Percentiles rank a stretch among this genome's conserved stretches.
phyloP scores from a whole-genome alignment of 768 basidiomycete genomes.

The Podaxis sp. region DNA sequence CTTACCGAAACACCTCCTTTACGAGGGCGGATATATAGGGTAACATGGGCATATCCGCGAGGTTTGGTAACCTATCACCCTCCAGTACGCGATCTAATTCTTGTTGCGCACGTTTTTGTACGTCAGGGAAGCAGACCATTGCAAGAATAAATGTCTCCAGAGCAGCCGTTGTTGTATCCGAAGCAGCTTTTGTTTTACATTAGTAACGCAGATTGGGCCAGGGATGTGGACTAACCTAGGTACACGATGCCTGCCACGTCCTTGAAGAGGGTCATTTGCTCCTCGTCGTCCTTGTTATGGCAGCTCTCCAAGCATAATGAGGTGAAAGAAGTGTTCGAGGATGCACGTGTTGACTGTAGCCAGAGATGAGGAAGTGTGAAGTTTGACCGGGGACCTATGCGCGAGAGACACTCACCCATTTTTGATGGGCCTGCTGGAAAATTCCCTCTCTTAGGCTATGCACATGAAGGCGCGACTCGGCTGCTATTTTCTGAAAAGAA shows the following conservation, averaged over 20 bases:
- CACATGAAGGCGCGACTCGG: slow-evolving; percentile 26
- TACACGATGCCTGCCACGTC: slow-evolving; percentile 38
- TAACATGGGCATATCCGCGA: slow-evolving; percentile 17
- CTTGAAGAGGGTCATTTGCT: slow-evolving; percentile 13
- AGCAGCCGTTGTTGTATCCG: background rate
- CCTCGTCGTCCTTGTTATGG: slow-evolving; percentile 1
- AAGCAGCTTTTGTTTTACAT: background rate
- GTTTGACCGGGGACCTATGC: slow-evolving; percentile 15
- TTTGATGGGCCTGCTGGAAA: slow-evolving; percentile 15
- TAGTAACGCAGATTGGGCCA: background rate
- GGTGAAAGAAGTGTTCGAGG: slow-evolving; percentile 12
- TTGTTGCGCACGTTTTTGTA: slow-evolving; percentile 22
- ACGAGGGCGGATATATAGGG: slow-evolving; percentile 22
- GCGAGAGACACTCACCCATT: slow-evolving; percentile 11
- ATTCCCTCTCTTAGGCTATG: slow-evolving; percentile 34
- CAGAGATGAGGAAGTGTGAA: background rate
- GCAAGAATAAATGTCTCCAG: slow-evolving; percentile 20
- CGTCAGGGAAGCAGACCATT: slow-evolving; percentile 23
- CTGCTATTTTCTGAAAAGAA: slow-evolving; percentile 39
- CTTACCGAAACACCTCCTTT: slow-evolving; percentile 23
- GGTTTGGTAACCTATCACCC: slow-evolving; percentile 19
- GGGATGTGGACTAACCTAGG: slow-evolving; percentile 23
- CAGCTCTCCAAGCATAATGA: slow-evolving; percentile 13
- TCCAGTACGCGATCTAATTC: slow-evolving; percentile 25
- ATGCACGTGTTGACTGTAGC: background rate